These are phyloP conservation scores for Ustilago hordei DNA, from an alignment of 1,284 basidiomycete species.

Conservation along the genomic window DNA sequence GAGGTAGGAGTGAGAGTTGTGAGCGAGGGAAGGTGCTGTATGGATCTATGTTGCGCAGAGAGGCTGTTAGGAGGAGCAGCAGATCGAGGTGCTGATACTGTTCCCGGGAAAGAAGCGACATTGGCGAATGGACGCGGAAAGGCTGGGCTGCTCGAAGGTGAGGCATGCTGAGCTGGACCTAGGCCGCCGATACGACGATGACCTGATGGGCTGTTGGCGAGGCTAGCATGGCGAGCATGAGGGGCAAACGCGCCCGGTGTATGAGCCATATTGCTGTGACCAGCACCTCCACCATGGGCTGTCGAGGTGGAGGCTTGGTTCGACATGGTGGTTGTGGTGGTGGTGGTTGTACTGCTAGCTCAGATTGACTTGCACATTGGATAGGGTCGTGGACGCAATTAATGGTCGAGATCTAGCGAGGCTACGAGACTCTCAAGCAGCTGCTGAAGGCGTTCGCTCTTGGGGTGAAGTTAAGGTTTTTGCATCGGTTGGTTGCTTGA, in stretches of 20 bases:
- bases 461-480: too few relatives aligned
- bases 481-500: too few relatives aligned
- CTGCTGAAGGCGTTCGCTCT: neutral
- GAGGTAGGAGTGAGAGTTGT: conserved; percentile 29
- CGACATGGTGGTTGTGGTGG: conserved; percentile 10
- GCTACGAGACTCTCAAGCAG: too few relatives aligned
- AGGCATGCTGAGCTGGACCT: conserved; percentile 24
- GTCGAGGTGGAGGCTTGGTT: conserved; percentile 9
- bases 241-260: conserved; percentile 15
- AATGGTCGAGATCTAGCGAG: neutral
- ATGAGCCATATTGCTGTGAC: conserved; percentile 16
- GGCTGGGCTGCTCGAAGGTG: conserved; percentile 13
- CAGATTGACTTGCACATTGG: neutral
- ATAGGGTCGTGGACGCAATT: neutral
- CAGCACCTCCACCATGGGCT: conserved; percentile 6
- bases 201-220: conserved; percentile 17
- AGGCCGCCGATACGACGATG: conserved; percentile 24
- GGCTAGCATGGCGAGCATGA: conserved; percentile 20
- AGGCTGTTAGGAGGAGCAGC: conserved; percentile 20
- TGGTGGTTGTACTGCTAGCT: neutral
- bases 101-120: conserved; percentile 25
- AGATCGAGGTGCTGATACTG: conserved; percentile 23
- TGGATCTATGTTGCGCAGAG: conserved; percentile 9
- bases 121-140: conserved; percentile 24
- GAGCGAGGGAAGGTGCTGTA: conserved; percentile 30